These are phyloP conservation scores for Kwoniella heveanensis DNA, from an alignment of 768 basidiomycete species.

Conservation along the genomic window DNA sequence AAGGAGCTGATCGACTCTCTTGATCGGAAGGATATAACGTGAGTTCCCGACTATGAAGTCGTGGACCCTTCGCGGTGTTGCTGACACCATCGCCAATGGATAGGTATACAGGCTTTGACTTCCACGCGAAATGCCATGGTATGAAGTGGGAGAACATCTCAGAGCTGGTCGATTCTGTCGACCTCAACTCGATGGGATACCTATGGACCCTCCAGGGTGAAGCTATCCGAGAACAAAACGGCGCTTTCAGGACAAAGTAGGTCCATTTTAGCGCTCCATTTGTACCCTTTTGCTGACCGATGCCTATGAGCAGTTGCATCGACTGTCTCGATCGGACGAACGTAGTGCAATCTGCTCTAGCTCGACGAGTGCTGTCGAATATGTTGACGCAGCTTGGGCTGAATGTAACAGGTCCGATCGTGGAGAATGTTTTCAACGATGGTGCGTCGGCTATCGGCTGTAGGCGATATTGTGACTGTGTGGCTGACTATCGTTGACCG, in stretches of 20 bases:
- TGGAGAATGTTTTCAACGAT: slow-evolving; percentile 57
- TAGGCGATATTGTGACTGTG: not conserved
- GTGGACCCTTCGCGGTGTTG: too few species aligned
- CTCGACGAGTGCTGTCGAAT: slow-evolving; percentile 68
- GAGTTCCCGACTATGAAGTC: slow-evolving; percentile 28
- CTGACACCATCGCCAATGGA: too few species aligned
- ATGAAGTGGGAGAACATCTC: slow-evolving; percentile 97
- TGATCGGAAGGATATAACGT: slow-evolving; percentile 53
- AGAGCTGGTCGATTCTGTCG: slow-evolving; percentile 70
- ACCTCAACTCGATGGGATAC: slow-evolving; percentile 85
- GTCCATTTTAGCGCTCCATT: too few species aligned
- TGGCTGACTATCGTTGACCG: slow-evolving; percentile 4
- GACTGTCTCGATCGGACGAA: slow-evolving; percentile 95
- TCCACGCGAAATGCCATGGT: slow-evolving; percentile 87
- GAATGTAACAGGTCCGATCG: slow-evolving; percentile 59
- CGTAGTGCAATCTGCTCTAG: slow-evolving; percentile 92
- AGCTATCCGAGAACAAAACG: slow-evolving; percentile 77
- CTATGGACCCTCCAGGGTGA: slow-evolving; percentile 75
- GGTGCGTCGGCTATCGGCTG: slow-evolving; percentile 64
- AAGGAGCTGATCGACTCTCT: slow-evolving; percentile 66
- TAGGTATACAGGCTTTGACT: slow-evolving; percentile 68
- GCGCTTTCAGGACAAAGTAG: slow-evolving; percentile 67
- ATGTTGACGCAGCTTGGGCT: slow-evolving; percentile 58
- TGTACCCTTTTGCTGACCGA: too few species aligned
- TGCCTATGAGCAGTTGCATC: slow-evolving; percentile 74